Base-by-base conservation (phyloP, 257 asterid genomes). In the Salvia rosmarinus region DNA sequence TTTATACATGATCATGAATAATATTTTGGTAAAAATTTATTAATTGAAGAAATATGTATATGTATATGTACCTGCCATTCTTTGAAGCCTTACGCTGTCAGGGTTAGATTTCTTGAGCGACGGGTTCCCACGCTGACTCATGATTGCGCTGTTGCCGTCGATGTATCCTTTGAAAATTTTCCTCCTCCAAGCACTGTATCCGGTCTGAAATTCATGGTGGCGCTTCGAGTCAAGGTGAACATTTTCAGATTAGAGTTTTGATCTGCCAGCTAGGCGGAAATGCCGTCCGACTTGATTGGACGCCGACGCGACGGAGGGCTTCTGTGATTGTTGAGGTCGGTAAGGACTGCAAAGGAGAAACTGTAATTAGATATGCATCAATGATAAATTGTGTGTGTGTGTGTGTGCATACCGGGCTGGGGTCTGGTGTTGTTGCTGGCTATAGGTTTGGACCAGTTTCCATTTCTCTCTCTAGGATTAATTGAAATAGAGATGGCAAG, bases 91-190 rank as follows among this genome's bases (percentile, higher is more conserved):
- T 94, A 82, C 87, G 44, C 98, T 91, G 5, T 89, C 96, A 0
- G 96, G 96, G 57, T 72, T 86, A 0, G 98, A 94, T 68, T 83
- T 94, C 69, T 94, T 94, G 3, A 94, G 98, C 98, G 10, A 94
- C 95, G 0, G 98, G 88, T 87, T 28, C 98, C 96, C 20, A 79
- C 64, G 0, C 96, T 97, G 19, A 83, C 88, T 43, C 40, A 81
- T 1, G 97, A 85, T 10, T 97, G 95, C 5, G 90, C 88, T 20
- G 61, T 82, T 85, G 19, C 52, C 81, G 59, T 88, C 88, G 14
- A 85, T 23, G 61, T 78, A 88, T 0, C 95, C 95, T 51, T 82
- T 82, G 82, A 78, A 88, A 10, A 88, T 89, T 56, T 67, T 51
- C 94, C n/a, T 88, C 90, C 94, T n/a, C 89, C 94, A 43, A 87